Evolutionary conservation across 441 rosid species (phyloP).

Genomic region (Lepidium campestre): DNA sequence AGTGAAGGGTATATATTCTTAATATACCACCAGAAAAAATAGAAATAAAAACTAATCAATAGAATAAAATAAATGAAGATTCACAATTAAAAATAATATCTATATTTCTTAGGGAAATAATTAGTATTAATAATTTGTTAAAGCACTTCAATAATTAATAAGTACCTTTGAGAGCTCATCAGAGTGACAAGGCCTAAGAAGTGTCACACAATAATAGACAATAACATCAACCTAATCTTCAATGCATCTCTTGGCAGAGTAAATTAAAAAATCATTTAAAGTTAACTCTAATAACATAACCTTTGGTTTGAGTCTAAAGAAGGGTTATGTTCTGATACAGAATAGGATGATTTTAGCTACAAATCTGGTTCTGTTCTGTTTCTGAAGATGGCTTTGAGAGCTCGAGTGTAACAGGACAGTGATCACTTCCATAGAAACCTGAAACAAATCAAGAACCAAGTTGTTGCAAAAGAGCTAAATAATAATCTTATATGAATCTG

Average conservation of each 20-base stretch:
- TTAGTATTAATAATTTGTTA: neutral
- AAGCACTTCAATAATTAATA: neutral
- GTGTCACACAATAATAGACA: neutral
- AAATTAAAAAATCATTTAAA: neutral
- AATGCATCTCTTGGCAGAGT: neutral
- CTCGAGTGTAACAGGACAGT: conserved; percentile 80
- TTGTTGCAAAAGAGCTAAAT: neutral
- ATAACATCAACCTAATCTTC: neutral
- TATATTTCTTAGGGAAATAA: neutral
- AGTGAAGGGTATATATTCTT: conserved; percentile 18
- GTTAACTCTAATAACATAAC: neutral
- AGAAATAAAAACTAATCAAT: neutral
- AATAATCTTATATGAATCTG: neutral
- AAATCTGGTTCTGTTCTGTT: conserved; percentile 14
- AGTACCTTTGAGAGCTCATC: neutral
- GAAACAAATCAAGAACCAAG: conserved; percentile 20
- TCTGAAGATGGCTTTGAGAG: conserved; percentile 42
- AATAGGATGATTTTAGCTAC: neutral
- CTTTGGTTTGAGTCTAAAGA: neutral
- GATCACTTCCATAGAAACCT: conserved; percentile 92
- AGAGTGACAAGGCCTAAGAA: conserved; percentile 1
- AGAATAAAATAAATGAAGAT: neutral
- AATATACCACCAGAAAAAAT: neutral
- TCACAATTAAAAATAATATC: neutral
- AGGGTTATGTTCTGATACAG: neutral